Evolutionary conservation across 257 asterid species (phyloP).

Genomic region (Solanum microdontum): DNA sequence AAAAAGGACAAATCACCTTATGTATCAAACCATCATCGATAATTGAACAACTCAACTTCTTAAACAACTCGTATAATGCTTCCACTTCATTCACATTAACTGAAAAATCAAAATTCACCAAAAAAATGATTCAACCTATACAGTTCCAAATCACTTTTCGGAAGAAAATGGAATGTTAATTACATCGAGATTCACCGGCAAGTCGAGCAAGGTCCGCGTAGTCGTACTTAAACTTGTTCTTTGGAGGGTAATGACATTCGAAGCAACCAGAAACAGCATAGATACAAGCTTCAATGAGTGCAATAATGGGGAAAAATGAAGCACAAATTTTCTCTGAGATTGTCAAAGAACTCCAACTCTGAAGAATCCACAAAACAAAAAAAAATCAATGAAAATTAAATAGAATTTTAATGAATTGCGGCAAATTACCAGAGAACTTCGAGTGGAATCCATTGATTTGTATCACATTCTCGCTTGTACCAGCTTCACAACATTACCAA

Average conservation of each 20-base stretch:
- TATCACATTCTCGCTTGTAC: not conserved
- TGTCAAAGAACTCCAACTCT: constrained; percentile 36
- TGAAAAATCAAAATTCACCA: constrained; percentile 7
- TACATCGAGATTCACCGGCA: constrained; percentile 62
- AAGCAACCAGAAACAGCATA: constrained; percentile 43
- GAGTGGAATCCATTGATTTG: constrained; percentile 9
- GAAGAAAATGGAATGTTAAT: not conserved
- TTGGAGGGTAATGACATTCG: constrained; percentile 12
- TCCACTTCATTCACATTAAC: constrained; percentile 75
- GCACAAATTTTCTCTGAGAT: constrained; percentile 48
- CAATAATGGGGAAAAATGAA: constrained; percentile 34
- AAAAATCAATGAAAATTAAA: not conserved
- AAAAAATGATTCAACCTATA: not conserved
- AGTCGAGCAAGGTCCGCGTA: constrained; percentile 33
- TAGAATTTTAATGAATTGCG: not conserved
- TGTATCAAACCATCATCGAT: constrained; percentile 84
- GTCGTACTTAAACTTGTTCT: constrained; percentile 8
- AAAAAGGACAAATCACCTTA: constrained; percentile 30
- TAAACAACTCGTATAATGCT: constrained; percentile 72
- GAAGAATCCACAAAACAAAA: not conserved
- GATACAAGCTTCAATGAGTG: constrained; percentile 38
- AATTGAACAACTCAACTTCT: constrained; percentile 68
- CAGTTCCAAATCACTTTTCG: not conserved
- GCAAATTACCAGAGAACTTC: constrained; percentile 12
- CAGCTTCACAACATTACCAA: not conserved